These are phyloP conservation scores for Silybum marianum DNA, from an alignment of 129 eudicot genomes.

Conservation along the genomic window DNA sequence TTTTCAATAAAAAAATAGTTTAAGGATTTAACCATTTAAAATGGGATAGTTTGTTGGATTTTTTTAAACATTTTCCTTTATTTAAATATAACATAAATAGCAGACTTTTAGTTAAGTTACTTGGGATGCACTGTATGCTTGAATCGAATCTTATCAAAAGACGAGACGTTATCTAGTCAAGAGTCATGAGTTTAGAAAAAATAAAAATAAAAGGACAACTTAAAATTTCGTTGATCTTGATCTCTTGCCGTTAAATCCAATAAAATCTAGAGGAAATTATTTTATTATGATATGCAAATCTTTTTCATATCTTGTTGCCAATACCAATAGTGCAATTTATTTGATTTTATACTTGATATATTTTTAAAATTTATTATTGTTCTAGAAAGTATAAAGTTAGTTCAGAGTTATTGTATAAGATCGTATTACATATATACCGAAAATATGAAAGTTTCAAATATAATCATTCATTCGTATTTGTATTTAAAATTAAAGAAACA, in stretches of 20 bases:
- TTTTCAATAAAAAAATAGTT: too few species aligned
- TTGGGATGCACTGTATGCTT: not conserved
- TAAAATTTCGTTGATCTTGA: constrained; percentile 14
- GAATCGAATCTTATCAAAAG: not conserved
- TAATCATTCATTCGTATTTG: too few species aligned
- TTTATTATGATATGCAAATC: constrained; percentile 23
- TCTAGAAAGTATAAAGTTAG: not conserved
- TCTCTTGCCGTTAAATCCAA: constrained; percentile 21
- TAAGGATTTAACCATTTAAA: too few species aligned
- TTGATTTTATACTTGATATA: not conserved
- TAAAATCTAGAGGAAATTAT: constrained; percentile 24
- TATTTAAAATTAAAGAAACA: too few species aligned
- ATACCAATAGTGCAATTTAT: constrained; percentile 10
- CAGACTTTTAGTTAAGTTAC: not conserved
- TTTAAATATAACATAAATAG: too few species aligned
- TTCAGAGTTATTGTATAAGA: too few species aligned
- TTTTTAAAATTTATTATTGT: not conserved
- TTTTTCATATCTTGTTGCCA: constrained; percentile 22
- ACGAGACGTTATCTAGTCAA: not conserved
- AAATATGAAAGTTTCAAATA: too few species aligned
- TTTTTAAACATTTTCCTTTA: too few species aligned
- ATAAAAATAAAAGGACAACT: not conserved
- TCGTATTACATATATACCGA: too few species aligned
- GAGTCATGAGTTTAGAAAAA: not conserved
- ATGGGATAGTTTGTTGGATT: too few species aligned